Base-by-base conservation (phyloP, 257 asterid genomes). In the Solanum clarkiae region DNA sequence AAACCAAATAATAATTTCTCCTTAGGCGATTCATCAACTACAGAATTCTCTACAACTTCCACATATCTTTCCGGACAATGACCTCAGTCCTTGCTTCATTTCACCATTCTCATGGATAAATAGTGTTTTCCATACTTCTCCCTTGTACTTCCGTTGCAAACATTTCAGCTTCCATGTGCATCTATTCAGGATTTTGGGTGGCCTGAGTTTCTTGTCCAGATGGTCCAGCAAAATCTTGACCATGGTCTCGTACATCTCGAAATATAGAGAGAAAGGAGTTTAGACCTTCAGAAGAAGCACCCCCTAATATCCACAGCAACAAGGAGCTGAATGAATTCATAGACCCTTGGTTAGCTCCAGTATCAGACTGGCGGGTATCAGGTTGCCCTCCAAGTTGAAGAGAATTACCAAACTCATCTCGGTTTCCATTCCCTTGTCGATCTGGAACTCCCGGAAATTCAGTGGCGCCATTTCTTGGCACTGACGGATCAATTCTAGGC, bases 261-360 rank as follows among this genome's bases (percentile, higher is more conserved):
- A 97, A 97, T 83, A 95, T 93, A 40, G 99, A 95, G 22, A 95
- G 91, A 56, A 97, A 92, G 13, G 98, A 97, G 91, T 94, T 95
- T 51, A 95, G 91, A 91, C 98, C 92, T 89, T 96, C 98, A n/a
- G 99, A 95, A 84, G 98, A 90, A 79, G 97, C 95, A 80, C 98
- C 99, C 57, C 99, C 98, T 18, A 94, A 92, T 84, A 96, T 94
- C 98, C 98, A 94, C 88, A 94, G 88, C 91, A 96, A 83, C 80
- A 94, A 91, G 66, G 98, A 93, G 88, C 97, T 95, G 81, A 95
- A 92, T 7, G 98, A 94, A 85, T 92, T 96, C 98, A 96, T 84
- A 44, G 95, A 92, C 85, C 97, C 97, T 4, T 95, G 95, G 85
- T 82, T 86, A 70, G 90, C 93, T 68, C 90, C 98, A 16, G 86